phyloP scores from a whole-genome alignment of 176 grass and related monocot genomes.

The Triticum monococcum region DNA sequence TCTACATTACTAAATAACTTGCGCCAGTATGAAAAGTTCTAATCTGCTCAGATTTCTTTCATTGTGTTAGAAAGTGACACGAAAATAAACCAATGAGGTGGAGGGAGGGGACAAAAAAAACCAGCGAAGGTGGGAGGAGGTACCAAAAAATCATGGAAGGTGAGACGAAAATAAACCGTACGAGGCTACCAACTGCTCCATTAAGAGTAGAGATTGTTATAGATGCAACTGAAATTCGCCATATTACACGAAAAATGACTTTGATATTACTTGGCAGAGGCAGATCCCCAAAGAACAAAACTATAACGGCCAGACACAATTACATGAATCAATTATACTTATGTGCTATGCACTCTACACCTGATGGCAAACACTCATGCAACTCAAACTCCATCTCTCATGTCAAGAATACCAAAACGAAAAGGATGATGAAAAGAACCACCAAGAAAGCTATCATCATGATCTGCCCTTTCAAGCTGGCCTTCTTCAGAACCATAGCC shows the following conservation, averaged over 20 bases:
- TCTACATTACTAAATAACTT: too few species aligned
- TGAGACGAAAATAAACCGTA: too few species aligned
- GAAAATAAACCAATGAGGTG: too few species aligned
- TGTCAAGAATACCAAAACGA: conserved; percentile 86
- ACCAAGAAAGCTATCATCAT: conserved; percentile 83
- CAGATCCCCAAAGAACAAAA: not conserved
- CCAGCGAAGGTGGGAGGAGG: too few species aligned
- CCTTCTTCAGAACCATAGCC: conserved; percentile 95
- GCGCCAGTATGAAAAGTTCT: too few species aligned
- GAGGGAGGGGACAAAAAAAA: too few species aligned
- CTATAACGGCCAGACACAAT: not conserved
- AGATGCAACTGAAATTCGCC: not conserved
- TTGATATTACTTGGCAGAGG: not conserved
- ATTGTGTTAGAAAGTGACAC: too few species aligned
- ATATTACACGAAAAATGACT: not conserved
- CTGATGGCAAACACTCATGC: not conserved
- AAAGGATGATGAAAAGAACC: conserved; percentile 91
- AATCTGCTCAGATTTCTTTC: too few species aligned
- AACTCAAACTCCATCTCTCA: conserved; percentile 21
- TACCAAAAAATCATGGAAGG: too few species aligned
- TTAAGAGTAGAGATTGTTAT: not conserved
- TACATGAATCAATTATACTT: conserved; percentile 9
- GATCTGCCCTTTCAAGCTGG: conserved; percentile 71
- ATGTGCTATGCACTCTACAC: conserved; percentile 1
- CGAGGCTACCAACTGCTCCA: too few species aligned